Evolutionary conservation across 805 yeast species (phyloP).

Genomic region (Ogataea sp.): DNA sequence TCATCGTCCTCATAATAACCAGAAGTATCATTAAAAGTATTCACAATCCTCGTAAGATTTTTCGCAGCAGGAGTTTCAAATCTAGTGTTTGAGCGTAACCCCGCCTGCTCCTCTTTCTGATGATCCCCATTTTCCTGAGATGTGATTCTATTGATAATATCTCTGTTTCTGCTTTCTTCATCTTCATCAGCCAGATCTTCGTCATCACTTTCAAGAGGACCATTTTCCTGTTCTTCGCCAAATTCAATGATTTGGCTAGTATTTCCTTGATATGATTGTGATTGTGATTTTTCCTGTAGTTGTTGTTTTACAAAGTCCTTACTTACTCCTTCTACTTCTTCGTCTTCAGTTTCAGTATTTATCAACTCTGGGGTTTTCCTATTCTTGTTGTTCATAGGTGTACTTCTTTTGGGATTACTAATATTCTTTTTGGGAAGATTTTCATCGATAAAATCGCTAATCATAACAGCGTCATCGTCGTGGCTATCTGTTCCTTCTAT

Average conservation of each 20-base stretch:
- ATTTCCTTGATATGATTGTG: neutral
- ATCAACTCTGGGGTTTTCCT: too few species aligned
- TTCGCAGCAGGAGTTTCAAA: too few species aligned
- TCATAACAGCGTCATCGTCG: neutral
- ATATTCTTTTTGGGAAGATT: too few species aligned
- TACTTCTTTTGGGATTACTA: too few species aligned
- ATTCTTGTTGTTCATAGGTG: too few species aligned
- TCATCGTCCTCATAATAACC: too few species aligned
- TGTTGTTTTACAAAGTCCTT: too few species aligned
- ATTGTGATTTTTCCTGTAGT: neutral
- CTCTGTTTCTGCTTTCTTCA: slow-evolving; percentile 2
- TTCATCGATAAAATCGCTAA: too few species aligned
- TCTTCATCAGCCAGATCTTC: neutral
- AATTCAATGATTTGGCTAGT: neutral
- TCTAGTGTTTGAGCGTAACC: too few species aligned
- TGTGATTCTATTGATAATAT: neutral
- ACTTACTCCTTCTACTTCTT: neutral
- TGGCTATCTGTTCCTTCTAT: neutral
- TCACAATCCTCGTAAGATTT: too few species aligned
- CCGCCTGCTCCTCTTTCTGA: neutral
- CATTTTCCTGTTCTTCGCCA: slow-evolving; percentile 2
- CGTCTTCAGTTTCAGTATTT: neutral
- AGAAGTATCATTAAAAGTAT: too few species aligned
- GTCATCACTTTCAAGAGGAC: neutral
- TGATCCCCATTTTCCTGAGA: neutral